Percentiles rank a stretch among this genome's conserved stretches.
These are phyloP conservation scores for Vitis amurensis DNA, from an alignment of 164 flowering plant species.

Conservation along the genomic window DNA sequence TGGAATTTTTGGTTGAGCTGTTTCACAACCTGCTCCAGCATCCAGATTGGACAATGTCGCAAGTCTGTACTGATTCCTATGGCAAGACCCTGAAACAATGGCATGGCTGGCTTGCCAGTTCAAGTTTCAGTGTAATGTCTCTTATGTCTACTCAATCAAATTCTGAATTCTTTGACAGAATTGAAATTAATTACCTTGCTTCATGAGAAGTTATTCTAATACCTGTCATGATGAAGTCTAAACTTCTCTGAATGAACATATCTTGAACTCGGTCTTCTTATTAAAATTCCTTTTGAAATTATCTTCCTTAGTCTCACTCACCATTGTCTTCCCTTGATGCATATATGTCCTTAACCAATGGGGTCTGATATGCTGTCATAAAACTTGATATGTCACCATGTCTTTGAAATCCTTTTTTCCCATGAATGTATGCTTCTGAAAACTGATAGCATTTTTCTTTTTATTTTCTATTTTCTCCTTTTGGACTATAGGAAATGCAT, in stretches of 20 bases:
- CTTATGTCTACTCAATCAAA: background rate
- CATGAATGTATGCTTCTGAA: background rate
- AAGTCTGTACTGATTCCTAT: slow-evolving; percentile 78
- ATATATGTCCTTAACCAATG: too few species aligned
- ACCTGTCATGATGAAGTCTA: too few species aligned
- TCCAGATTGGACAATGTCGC: slow-evolving; percentile 70
- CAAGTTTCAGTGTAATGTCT: slow-evolving; percentile 58
- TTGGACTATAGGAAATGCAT: background rate
- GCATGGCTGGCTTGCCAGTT: slow-evolving; percentile 87
- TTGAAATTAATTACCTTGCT: background rate
- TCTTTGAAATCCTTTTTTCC: too few species aligned
- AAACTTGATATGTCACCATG: too few species aligned
- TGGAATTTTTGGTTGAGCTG: slow-evolving; percentile 69
- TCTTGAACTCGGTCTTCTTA: too few species aligned
- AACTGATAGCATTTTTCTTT: background rate
- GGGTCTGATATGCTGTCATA: too few species aligned
- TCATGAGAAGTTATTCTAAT: background rate
- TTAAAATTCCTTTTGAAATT: too few species aligned
- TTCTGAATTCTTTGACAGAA: background rate
- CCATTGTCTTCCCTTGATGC: too few species aligned
- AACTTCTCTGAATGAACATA: too few species aligned
- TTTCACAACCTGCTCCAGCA: slow-evolving; percentile 57
- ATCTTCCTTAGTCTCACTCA: too few species aligned
- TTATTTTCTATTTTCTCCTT: background rate
- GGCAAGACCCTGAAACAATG: slow-evolving; percentile 83